Percentiles rank a stretch among this genome's conserved stretches.
Conservation (phyloP, 2,329 filamentous ascomycete species). For the Endoconidiophora laricicola region DNA sequence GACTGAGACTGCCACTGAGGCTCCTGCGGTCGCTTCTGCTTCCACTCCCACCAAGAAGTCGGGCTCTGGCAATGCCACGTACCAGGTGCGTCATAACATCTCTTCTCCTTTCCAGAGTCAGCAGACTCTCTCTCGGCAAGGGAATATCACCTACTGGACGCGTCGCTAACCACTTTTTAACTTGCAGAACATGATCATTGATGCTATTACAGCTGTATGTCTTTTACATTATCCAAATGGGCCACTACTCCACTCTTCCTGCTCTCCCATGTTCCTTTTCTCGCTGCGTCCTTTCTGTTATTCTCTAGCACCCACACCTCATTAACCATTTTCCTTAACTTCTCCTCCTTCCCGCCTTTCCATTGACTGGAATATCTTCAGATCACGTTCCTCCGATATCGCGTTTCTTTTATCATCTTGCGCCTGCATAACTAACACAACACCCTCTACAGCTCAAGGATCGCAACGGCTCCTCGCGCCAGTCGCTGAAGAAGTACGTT, state of each 20-base stretch:
- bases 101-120: background rate
- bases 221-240: conserved; percentile 16
- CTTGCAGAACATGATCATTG: conserved; percentile 43
- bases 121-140: too few relatives aligned
- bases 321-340: conserved; percentile 6
- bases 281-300: background rate
- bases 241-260: conserved; percentile 5
- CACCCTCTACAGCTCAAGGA: conserved; percentile 36
- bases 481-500: conserved; percentile 45
- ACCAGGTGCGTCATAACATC: conserved; percentile 34
- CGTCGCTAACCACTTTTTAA: conserved; percentile 20
- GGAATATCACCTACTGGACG: background rate
- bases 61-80: conserved; percentile 33
- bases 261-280: background rate
- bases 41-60: conserved; percentile 31
- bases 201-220: conserved; percentile 45
- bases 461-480: conserved; percentile 44
- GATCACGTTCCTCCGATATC: conserved; percentile 15
- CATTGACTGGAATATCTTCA: conserved; percentile 22
- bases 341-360: conserved; percentile 11
- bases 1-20: conserved; percentile 23
- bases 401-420: too few relatives aligned
- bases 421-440: too few relatives aligned
- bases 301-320: background rate
- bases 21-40: conserved; percentile 17